phyloP scores from a whole-genome alignment of 805 yeast species.

The Limtongia smithiae region DNA sequence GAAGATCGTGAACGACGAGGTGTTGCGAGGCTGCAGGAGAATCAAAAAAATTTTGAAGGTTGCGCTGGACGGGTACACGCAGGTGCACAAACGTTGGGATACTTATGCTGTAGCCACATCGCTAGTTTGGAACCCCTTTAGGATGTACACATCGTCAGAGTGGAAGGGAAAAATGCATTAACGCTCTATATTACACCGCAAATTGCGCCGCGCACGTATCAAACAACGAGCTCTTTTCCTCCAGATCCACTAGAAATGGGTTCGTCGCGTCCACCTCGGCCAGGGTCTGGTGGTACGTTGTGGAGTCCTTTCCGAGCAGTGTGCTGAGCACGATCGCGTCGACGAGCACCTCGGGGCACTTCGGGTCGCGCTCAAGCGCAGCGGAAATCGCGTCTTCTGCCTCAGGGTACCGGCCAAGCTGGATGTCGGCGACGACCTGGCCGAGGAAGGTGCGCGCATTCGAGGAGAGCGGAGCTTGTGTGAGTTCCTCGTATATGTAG shows the following conservation, averaged over 20 bases:
- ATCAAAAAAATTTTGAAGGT: neutral
- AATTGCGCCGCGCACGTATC: constrained; percentile 67
- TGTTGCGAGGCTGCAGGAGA: neutral
- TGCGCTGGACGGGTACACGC: neutral
- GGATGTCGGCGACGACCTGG: constrained; percentile 70
- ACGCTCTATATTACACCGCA: neutral
- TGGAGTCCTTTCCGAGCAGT: constrained; percentile 46
- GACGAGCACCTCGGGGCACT: constrained; percentile 47
- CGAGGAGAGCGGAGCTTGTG: constrained; percentile 51
- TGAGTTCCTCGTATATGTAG: constrained; percentile 64
- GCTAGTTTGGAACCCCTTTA: too few relatives aligned
- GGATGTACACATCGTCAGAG: too few relatives aligned
- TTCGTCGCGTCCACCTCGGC: constrained; percentile 51
- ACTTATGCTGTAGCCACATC: too few relatives aligned
- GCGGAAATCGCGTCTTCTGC: constrained; percentile 54
- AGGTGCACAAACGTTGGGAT: neutral
- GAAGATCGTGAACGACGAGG: too few relatives aligned
- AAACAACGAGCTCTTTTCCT: constrained; percentile 61
- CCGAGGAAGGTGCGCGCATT: constrained; percentile 54
- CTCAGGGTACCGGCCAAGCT: constrained; percentile 77
- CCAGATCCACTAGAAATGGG: constrained; percentile 53
- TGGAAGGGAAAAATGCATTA: too few relatives aligned
- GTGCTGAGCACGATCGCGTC: constrained; percentile 62
- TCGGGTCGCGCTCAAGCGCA: constrained; percentile 44
- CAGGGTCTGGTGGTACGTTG: constrained; percentile 41